These are phyloP conservation scores for Heracleum sosnowskyi DNA, from an alignment of 129 eudicot species.

Conservation along the genomic window DNA sequence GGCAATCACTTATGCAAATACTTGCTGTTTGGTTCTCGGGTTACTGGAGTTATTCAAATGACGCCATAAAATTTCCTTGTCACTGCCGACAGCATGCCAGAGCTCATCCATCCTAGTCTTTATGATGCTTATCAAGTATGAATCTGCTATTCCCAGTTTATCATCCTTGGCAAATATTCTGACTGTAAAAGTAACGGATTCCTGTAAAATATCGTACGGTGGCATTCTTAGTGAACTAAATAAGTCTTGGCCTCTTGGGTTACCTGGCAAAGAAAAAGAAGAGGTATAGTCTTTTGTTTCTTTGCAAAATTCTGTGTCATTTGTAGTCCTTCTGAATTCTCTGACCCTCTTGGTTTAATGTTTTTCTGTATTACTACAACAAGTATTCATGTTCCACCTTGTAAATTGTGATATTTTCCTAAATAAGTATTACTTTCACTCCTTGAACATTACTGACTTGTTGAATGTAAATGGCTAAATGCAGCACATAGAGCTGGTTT, in stretches of 20 bases:
- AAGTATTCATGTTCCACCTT: not conserved
- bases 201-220: not conserved
- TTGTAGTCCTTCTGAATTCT: not conserved
- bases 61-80: conserved; percentile 74
- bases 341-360: not conserved
- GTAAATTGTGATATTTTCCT: not conserved
- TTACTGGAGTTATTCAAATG: conserved; percentile 81
- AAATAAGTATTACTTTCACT: not conserved
- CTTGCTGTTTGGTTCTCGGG: conserved; percentile 88
- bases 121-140: conserved; percentile 87
- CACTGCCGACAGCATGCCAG: conserved; percentile 93
- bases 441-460: not conserved
- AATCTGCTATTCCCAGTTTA: not conserved
- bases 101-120: conserved; percentile 84
- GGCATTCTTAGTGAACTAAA: not conserved
- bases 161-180: not conserved
- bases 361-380: not conserved
- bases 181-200: not conserved
- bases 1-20: conserved; percentile 81
- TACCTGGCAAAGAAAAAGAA: not conserved
- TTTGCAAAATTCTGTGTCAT: not conserved
- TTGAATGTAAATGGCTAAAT: conserved; percentile 28
- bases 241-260: not conserved
- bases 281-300: not conserved
- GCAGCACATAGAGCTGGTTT: conserved; percentile 88